phyloP scores from a whole-genome alignment of 768 basidiomycete genomes.

The Lyophyllum semitale region DNA sequence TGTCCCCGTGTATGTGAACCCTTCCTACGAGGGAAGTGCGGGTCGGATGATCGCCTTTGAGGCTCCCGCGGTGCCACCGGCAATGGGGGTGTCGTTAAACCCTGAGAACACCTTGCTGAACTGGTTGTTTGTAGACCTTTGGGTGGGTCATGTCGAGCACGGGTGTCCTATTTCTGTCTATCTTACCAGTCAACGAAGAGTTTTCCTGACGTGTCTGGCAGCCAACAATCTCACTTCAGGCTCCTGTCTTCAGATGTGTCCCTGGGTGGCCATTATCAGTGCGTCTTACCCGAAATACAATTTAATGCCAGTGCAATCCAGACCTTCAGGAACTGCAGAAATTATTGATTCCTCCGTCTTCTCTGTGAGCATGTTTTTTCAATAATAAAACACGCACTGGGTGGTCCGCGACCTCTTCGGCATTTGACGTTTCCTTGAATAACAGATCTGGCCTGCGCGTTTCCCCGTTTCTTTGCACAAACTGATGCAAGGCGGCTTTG shows the following conservation, averaged over 20 bases:
- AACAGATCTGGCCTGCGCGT: conserved; percentile 9
- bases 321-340: conserved; percentile 44
- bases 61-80: conserved; percentile 43
- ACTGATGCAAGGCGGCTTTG: conserved; percentile 23
- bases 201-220: conserved; percentile 35
- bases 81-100: conserved; percentile 45
- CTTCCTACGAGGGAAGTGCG: conserved; percentile 28
- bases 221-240: conserved; percentile 35
- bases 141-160: not conserved
- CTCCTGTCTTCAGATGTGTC: conserved; percentile 35
- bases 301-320: not conserved
- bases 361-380: not conserved
- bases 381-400: conserved; percentile 28
- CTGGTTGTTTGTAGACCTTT: conserved; percentile 47
- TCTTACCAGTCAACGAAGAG: conserved; percentile 43
- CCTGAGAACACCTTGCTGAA: conserved; percentile 12
- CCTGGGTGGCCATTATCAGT: conserved; percentile 22
- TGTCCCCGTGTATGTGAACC: conserved; percentile 37
- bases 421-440: conserved; percentile 23
- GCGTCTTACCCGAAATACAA: too few species aligned
- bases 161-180: not conserved
- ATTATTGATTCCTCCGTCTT: conserved; percentile 36
- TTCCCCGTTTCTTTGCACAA: conserved; percentile 22
- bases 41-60: conserved; percentile 36
- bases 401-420: conserved; percentile 37